Evolutionary conservation across 2,329 filamentous ascomycete species (phyloP).

Genomic region (Onygenales sp.): DNA sequence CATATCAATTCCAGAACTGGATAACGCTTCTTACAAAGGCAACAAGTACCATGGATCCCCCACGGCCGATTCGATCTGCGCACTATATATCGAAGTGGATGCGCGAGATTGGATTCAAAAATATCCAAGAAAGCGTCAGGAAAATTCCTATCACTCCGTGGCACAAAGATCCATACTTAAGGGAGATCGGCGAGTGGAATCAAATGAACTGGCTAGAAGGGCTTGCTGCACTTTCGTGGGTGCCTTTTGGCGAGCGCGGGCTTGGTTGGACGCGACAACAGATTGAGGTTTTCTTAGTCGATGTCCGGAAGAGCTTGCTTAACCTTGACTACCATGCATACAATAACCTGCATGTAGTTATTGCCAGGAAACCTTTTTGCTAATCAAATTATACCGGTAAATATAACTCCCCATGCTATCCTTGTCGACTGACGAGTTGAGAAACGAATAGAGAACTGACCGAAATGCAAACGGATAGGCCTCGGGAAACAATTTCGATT

Average conservation of each 20-base stretch:
- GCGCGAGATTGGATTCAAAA: constrained; percentile 47
- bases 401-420: too few species aligned
- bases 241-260: constrained; percentile 25
- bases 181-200: constrained; percentile 41
- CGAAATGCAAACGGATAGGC: too few species aligned
- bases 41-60: constrained; percentile 34
- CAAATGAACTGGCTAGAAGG: constrained; percentile 37
- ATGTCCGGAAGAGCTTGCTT: constrained; percentile 33
- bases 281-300: constrained; percentile 38
- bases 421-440: too few species aligned
- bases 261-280: constrained; percentile 36
- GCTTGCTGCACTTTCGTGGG: constrained; percentile 35
- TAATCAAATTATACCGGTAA: too few species aligned
- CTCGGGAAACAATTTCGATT: too few species aligned
- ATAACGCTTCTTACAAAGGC: constrained; percentile 32
- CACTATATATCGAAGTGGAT: constrained; percentile 45
- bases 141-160: constrained; percentile 46
- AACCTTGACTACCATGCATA: constrained; percentile 34
- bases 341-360: constrained; percentile 30
- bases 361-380: constrained; percentile 16
- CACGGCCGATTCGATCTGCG: constrained; percentile 44
- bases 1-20: constrained; percentile 40
- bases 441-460: too few species aligned
- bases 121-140: constrained; percentile 43
- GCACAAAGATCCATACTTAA: constrained; percentile 39